Evolutionary conservation across 805 yeast species (phyloP).

Genomic region (Blastobotrys attinorum): DNA sequence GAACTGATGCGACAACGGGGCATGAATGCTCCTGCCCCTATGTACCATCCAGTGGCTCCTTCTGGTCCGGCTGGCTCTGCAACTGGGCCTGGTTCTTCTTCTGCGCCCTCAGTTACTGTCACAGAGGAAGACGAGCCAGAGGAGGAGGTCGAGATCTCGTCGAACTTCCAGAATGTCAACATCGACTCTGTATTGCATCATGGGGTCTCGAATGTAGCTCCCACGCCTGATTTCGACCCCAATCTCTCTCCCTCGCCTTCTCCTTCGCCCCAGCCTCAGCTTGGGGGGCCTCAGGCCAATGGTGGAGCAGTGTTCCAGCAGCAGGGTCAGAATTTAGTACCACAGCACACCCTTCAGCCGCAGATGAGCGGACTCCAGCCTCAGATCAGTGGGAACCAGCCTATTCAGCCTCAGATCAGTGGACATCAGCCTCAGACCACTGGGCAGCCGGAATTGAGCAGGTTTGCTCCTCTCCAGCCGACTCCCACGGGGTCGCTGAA

Average conservation of each 20-base stretch:
- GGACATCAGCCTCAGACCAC: conserved; percentile 18
- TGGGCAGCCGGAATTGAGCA: conserved; percentile 15
- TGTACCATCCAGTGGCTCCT: conserved; percentile 4
- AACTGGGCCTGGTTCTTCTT: not conserved
- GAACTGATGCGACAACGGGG: conserved; percentile 29
- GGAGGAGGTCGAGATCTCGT: conserved; percentile 64
- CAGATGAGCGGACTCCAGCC: too few species aligned
- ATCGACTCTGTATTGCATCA: conserved; percentile 70
- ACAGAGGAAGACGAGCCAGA: conserved; percentile 48
- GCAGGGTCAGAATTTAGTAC: not conserved
- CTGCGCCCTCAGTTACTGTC: not conserved
- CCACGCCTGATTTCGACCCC: conserved; percentile 1
- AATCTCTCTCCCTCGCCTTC: conserved; percentile 16
- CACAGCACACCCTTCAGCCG: conserved; percentile 14
- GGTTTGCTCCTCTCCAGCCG: not conserved
- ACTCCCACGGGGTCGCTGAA: not conserved
- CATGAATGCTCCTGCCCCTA: conserved; percentile 12
- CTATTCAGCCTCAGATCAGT: conserved; percentile 8
- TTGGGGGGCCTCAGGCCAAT: too few species aligned
- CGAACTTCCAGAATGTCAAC: conserved; percentile 67
- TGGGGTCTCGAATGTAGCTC: conserved; percentile 38
- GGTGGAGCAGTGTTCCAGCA: too few species aligned
- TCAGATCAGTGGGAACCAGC: conserved; percentile 19
- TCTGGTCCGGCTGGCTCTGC: not conserved
- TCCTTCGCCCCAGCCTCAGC: conserved; percentile 16